Base-by-base conservation (phyloP, 139 green algal genomes). In the Chlamydomonas applanata region DNA sequence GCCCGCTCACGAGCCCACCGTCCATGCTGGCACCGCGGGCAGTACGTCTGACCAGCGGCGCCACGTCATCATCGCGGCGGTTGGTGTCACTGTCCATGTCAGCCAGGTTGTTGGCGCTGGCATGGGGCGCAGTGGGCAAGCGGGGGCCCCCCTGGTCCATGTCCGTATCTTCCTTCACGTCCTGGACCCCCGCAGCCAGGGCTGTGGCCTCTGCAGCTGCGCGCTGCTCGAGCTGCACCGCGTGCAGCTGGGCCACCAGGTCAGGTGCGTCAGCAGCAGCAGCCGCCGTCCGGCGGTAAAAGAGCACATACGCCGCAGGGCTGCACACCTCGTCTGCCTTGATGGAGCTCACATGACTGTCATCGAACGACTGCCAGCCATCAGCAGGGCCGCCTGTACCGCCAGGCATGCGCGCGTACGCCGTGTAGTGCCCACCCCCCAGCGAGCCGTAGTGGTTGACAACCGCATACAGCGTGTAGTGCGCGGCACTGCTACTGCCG, bases 361-460 rank as follows among this genome's bases (percentile, higher is more conserved):
- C 95, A 67, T 99, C 92, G 81, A 96, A 99, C 53, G 72, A 85
- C 79, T 93, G 89, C 95, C 95, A 98, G 29, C 29, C 27, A 67
- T 24, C 27, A 36, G 29, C 5, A 4, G 63, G 34, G 29, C 9
- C 56, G 40, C 71, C 33, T 71, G 67, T 83, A 2, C 40, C 27
- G 16, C 56, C 73, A 13, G 85, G 88, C 83, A 91, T 72, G 54
- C 89, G 82, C 29, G 74, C 86, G 67, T 89, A 97, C 0, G 95
- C 95, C 0, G 94, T 99, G 89, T 99, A 99, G 86, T 99, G 95
- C 7, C 95, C 95, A 0, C 95, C 94, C 27, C 95, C 94, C 82
- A 97, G 65, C 19, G 84, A 86, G 24, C 95, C 95, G 44, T 88
- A 97, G 78, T 99, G 95, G 72, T 98, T 97, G 79, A 83, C 91